Evolutionary conservation across 2,329 filamentous ascomycete species (phyloP).

Genomic region (Aspergillus sp.): DNA sequence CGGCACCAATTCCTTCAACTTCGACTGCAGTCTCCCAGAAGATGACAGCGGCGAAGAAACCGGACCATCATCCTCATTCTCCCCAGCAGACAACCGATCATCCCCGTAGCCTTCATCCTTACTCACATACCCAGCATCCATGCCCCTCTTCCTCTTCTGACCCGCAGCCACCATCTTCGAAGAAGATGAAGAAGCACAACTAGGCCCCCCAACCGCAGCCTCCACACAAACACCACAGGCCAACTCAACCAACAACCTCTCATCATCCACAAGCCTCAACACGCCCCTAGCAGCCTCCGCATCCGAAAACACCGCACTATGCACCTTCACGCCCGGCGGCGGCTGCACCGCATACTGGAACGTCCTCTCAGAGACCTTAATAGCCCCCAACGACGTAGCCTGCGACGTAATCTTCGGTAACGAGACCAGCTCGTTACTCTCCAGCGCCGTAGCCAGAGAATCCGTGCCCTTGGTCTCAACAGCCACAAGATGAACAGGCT

Average conservation of each 20-base stretch:
- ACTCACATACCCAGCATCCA: constrained; percentile 10
- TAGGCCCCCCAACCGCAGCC: constrained; percentile 40
- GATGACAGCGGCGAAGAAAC: not conserved
- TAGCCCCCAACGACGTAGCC: constrained; percentile 73
- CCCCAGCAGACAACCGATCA: constrained; percentile 34
- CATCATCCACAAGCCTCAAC: constrained; percentile 77
- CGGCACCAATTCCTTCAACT: constrained; percentile 63
- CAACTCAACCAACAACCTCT: constrained; percentile 76
- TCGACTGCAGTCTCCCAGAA: constrained; percentile 26
- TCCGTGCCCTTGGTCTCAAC: constrained; percentile 76
- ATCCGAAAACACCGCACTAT: constrained; percentile 67
- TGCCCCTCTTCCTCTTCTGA: constrained; percentile 34
- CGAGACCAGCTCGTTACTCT: constrained; percentile 57
- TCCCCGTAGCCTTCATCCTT: constrained; percentile 40
- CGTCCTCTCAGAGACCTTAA: constrained; percentile 66
- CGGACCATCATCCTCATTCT: constrained; percentile 27
- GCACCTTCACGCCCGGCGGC: constrained; percentile 51
- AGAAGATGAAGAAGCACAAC: constrained; percentile 6
- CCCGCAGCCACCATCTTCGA: constrained; percentile 11
- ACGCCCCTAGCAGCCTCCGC: constrained; percentile 78
- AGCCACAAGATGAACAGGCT: constrained; percentile 61
- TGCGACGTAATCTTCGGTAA: constrained; percentile 72
- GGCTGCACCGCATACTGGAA: constrained; percentile 63
- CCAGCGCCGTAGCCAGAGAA: constrained; percentile 64
- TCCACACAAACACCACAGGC: constrained; percentile 81